These are phyloP conservation scores for Rhodosporidiobolus sp. DNA, from an alignment of 768 basidiomycete genomes.

Conservation along the genomic window DNA sequence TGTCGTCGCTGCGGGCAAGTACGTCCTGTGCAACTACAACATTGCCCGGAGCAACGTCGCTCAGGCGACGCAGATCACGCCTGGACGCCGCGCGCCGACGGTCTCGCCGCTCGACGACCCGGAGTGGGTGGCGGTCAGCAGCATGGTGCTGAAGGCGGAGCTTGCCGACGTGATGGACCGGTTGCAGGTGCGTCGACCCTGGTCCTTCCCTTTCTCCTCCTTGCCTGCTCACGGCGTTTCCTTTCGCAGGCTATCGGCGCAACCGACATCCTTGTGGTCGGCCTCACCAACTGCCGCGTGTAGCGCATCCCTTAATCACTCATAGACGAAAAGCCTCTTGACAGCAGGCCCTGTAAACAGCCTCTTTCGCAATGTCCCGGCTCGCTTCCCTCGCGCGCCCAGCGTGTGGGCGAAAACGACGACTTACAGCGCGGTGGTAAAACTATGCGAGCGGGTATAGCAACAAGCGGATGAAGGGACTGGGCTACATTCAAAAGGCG, in stretches of 20 bases:
- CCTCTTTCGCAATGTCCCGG: neutral
- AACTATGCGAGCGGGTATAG: no score
- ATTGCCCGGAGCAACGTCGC: constrained; percentile 64
- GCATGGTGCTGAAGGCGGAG: constrained; percentile 58
- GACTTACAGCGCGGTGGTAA: neutral
- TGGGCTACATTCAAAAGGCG: no score
- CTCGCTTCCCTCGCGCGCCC: neutral
- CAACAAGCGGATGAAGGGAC: no score
- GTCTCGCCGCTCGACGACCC: constrained; percentile 72
- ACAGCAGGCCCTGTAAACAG: neutral
- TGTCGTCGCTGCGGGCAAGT: constrained; percentile 74
- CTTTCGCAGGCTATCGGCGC: constrained; percentile 63
- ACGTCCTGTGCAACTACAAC: constrained; percentile 91
- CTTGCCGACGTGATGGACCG: constrained; percentile 84
- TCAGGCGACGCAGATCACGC: constrained; percentile 69
- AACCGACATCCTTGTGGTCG: constrained; percentile 84
- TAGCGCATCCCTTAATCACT: constrained; percentile 45
- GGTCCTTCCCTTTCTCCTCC: neutral
- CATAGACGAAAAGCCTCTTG: neutral
- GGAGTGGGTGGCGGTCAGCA: constrained; percentile 85
- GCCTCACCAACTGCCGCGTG: constrained; percentile 89
- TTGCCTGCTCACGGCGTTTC: neutral
- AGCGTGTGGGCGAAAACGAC: no score
- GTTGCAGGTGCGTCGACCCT: constrained; percentile 54
- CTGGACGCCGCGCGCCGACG: constrained; percentile 84